Evolutionary conservation across 1,284 basidiomycete genomes (phyloP).

Genomic region (Coniophora puteana): DNA sequence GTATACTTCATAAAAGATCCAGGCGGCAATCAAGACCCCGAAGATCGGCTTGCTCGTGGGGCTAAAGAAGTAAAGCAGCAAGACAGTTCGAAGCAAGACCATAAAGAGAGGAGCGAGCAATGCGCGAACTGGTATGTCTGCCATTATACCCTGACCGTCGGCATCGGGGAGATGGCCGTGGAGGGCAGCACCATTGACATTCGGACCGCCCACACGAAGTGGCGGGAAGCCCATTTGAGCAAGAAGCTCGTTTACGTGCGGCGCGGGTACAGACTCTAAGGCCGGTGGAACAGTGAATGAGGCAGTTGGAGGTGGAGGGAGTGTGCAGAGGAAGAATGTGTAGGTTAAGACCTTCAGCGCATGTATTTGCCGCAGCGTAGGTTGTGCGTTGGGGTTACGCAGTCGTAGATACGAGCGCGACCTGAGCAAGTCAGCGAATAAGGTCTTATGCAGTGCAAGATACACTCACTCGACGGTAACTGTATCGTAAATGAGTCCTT

Average conservation of each 20-base stretch:
- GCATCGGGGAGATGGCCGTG: slow-evolving; percentile 10
- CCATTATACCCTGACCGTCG: slow-evolving; percentile 26
- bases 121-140: slow-evolving; percentile 41
- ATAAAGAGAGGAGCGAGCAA: slow-evolving; percentile 64
- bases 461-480: slow-evolving; percentile 53
- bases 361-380: slow-evolving; percentile 60
- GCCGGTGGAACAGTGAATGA: slow-evolving; percentile 9
- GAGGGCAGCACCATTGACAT: slow-evolving; percentile 23
- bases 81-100: slow-evolving; percentile 61
- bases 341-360: slow-evolving; percentile 67
- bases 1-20: slow-evolving; percentile 78
- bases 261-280: slow-evolving; percentile 22
- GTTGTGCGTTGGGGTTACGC: slow-evolving; percentile 41
- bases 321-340: slow-evolving; percentile 49
- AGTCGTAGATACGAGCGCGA: slow-evolving; percentile 57
- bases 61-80: slow-evolving; percentile 77
- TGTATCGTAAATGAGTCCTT: slow-evolving; percentile 59
- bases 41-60: slow-evolving; percentile 73
- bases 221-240: slow-evolving; percentile 59
- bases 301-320: slow-evolving; percentile 24
- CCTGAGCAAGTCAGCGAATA: slow-evolving; percentile 33
- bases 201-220: slow-evolving; percentile 33
- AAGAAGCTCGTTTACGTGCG: slow-evolving; percentile 53
- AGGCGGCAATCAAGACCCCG: slow-evolving; percentile 59
- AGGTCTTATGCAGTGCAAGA: slow-evolving; percentile 3